phyloP scores from a whole-genome alignment of 2,329 filamentous ascomycete species.

The Fusarium penzigii region DNA sequence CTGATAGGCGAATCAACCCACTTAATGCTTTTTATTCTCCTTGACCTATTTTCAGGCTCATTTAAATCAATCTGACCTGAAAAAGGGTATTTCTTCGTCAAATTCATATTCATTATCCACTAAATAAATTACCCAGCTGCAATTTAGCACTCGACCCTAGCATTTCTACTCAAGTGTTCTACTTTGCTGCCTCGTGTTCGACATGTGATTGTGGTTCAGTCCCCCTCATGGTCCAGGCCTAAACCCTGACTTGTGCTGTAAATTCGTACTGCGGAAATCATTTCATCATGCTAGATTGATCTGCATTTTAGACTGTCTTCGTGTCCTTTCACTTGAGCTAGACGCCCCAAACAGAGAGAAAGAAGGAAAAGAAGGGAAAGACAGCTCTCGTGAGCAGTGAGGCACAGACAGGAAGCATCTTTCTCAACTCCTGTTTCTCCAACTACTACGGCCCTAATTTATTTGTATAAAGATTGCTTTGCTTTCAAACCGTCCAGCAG shows the following conservation, averaged over 20 bases:
- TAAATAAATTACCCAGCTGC: not conserved
- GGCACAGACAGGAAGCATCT: too few relatives aligned
- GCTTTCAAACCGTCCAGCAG: not conserved
- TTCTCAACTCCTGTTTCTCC: too few relatives aligned
- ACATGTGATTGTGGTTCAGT: not conserved
- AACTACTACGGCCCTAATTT: too few relatives aligned
- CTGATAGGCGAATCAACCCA: not conserved
- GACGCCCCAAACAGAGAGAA: too few relatives aligned
- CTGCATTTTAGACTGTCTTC: not conserved
- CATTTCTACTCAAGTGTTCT: not conserved
- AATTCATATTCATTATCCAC: not conserved
- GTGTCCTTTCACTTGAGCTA: too few relatives aligned
- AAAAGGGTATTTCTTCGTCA: too few relatives aligned
- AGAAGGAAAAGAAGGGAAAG: too few relatives aligned
- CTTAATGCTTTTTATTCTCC: not conserved
- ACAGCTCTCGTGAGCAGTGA: too few relatives aligned
- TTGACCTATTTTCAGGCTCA: not conserved
- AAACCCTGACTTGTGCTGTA: not conserved
- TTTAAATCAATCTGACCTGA: not conserved
- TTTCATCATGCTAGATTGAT: not conserved
- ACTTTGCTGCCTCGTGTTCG: not conserved
- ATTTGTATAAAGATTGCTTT: not conserved
- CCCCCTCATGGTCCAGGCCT: not conserved
- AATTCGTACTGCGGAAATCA: not conserved
- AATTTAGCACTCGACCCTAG: not conserved